Conservation (phyloP, 73 alveolate species). For the Paramecium bursaria region DNA sequence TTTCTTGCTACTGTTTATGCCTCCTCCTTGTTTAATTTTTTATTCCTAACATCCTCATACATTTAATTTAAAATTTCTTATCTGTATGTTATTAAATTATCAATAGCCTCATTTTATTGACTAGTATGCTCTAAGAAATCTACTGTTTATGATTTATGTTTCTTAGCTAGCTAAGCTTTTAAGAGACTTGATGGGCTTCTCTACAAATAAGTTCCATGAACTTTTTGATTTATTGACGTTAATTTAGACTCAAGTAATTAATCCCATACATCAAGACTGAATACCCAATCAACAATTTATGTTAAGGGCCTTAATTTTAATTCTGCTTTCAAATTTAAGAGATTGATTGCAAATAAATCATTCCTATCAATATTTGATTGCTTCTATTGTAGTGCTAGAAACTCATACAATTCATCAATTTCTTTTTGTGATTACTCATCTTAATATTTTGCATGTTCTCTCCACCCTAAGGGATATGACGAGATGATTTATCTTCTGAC, state of each 20-base stretch:
- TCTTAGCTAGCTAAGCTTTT: background rate
- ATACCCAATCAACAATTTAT: conserved; percentile 15
- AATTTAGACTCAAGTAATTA: conserved; percentile 13
- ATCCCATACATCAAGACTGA: conserved; percentile 13
- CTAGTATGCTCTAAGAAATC: background rate
- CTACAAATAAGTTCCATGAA: background rate
- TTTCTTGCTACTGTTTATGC: background rate
- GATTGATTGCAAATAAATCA: conserved; percentile 7
- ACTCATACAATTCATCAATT: background rate
- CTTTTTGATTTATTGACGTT: background rate
- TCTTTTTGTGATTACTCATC: background rate
- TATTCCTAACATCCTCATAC: conserved; percentile 2
- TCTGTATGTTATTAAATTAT: background rate
- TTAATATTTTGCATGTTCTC: background rate
- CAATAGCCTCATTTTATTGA: background rate
- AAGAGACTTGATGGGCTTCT: conserved; percentile 8
- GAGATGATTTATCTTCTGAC: background rate
- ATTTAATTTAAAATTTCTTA: background rate
- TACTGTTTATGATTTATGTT: background rate
- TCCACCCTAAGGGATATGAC: background rate
- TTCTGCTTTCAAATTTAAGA: conserved; percentile 29
- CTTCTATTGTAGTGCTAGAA: background rate
- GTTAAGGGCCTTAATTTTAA: conserved; percentile 7
- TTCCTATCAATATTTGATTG: background rate
- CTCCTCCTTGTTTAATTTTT: background rate